Conservation (phyloP, 495 filamentous ascomycete species). For the Talaromyces nanjingensis region DNA sequence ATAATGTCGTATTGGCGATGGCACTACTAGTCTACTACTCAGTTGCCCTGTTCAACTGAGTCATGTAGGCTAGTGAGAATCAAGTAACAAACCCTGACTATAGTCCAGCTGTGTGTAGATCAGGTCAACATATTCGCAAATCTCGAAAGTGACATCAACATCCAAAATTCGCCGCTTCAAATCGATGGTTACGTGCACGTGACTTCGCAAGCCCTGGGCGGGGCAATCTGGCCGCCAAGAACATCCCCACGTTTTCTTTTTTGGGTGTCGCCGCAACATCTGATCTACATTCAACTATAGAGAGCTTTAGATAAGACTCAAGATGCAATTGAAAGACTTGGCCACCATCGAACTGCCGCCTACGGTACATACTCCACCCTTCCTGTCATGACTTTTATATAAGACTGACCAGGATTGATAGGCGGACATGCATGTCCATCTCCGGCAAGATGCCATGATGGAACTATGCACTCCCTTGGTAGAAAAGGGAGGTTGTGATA, state of each 20-base stretch:
- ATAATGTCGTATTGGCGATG: too few species aligned
- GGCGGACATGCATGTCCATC: constrained; percentile 38
- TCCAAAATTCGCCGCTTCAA: background rate
- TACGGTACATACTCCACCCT: background rate
- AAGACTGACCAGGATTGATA: background rate
- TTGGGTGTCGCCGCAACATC: background rate
- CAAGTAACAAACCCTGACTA: background rate
- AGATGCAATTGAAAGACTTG: constrained; percentile 10
- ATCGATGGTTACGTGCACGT: background rate
- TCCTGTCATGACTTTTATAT: background rate
- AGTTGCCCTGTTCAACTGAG: background rate
- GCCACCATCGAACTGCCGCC: constrained; percentile 2
- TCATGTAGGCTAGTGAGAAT: background rate
- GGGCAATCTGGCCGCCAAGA: background rate
- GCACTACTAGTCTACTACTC: too few species aligned
- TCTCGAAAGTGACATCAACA: background rate
- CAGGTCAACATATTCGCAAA: background rate
- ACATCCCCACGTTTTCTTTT: constrained; percentile 6
- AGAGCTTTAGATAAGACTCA: background rate
- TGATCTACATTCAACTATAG: background rate
- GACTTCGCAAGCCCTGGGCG: background rate
- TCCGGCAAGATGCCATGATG: constrained; percentile 77
- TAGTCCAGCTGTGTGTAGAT: background rate
- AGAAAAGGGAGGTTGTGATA: constrained; percentile 65
- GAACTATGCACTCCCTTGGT: constrained; percentile 74